phyloP scores from a whole-genome alignment of 2,329 filamentous ascomycete species.

The Trichophyton mentagrophytes region DNA sequence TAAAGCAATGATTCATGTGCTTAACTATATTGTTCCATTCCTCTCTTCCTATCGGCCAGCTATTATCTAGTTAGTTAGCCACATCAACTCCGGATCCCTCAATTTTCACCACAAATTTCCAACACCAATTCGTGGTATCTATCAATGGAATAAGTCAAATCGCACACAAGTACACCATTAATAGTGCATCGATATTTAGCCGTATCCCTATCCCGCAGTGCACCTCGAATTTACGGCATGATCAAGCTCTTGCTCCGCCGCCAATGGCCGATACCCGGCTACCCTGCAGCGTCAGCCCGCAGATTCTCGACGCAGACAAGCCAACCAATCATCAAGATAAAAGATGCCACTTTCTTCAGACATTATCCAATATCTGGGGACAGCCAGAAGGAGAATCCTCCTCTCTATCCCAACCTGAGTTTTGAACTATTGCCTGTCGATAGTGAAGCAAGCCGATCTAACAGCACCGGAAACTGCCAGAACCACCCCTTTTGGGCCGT shows the following conservation, averaged over 20 bases:
- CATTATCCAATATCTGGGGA: slow-evolving; percentile 48
- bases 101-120: background rate
- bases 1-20: background rate
- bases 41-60: too few relatives aligned
- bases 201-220: too few relatives aligned
- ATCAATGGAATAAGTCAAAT: too few relatives aligned
- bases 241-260: background rate
- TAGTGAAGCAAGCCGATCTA: background rate
- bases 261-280: background rate
- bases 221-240: background rate
- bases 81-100: background rate
- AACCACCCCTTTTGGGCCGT: slow-evolving; percentile 62
- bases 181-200: too few relatives aligned
- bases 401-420: slow-evolving; percentile 58
- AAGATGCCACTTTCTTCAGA: slow-evolving; percentile 72
- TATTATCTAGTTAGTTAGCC: too few relatives aligned
- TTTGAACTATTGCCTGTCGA: slow-evolving; percentile 49
- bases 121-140: too few relatives aligned
- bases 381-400: slow-evolving; percentile 45
- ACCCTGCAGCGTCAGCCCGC: background rate
- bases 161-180: too few relatives aligned
- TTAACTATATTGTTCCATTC: too few relatives aligned
- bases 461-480: background rate
- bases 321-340: slow-evolving; percentile 54
- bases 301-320: slow-evolving; percentile 12